A percentile compares a stretch with the other conserved stretches of the same genome.
Conservation (phyloP, 768 basidiomycete species). For the Pilatotrama ljubarskyi region DNA sequence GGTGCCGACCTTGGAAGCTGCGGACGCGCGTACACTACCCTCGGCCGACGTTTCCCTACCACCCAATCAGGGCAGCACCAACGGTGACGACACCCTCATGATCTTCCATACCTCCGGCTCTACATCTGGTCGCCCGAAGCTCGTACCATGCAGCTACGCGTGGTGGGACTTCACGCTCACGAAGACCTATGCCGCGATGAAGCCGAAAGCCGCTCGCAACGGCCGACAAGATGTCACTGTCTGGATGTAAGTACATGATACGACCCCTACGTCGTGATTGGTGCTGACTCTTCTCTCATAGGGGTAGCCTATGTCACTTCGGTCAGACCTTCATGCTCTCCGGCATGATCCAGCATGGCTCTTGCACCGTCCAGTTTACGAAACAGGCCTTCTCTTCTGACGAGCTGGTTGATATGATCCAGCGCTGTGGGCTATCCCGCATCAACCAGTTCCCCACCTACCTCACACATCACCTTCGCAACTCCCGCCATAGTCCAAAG, state of each 20-base stretch:
- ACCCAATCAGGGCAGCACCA: constrained; percentile 28
- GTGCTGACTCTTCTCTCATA: constrained; percentile 37
- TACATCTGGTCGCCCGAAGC: constrained; percentile 79
- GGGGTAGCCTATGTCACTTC: constrained; percentile 85
- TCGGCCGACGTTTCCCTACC: constrained; percentile 43
- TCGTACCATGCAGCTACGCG: constrained; percentile 69
- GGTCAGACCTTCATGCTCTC: constrained; percentile 64
- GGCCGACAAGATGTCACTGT: constrained; percentile 63
- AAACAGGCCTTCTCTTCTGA: constrained; percentile 30
- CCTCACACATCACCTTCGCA: constrained; percentile 34
- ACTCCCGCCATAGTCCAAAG: constrained; percentile 60
- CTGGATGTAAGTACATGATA: constrained; percentile 59
- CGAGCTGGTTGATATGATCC: constrained; percentile 46
- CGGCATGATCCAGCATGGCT: constrained; percentile 28
- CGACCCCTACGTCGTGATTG: background rate
- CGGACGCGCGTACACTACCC: constrained; percentile 41
- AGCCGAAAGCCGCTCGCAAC: constrained; percentile 44
- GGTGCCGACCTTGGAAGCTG: constrained; percentile 48
- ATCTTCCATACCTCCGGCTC: constrained; percentile 83
- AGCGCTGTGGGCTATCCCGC: constrained; percentile 47
- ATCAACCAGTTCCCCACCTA: constrained; percentile 33
- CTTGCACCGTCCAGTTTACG: constrained; percentile 30
- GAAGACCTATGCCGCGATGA: constrained; percentile 53
- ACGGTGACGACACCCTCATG: constrained; percentile 51
- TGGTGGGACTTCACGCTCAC: constrained; percentile 62